Evolutionary conservation across 176 grass and related monocot species (phyloP), one percentile per base, ranked within the genome.

Genomic region (Guadua angustifolia): DNA sequence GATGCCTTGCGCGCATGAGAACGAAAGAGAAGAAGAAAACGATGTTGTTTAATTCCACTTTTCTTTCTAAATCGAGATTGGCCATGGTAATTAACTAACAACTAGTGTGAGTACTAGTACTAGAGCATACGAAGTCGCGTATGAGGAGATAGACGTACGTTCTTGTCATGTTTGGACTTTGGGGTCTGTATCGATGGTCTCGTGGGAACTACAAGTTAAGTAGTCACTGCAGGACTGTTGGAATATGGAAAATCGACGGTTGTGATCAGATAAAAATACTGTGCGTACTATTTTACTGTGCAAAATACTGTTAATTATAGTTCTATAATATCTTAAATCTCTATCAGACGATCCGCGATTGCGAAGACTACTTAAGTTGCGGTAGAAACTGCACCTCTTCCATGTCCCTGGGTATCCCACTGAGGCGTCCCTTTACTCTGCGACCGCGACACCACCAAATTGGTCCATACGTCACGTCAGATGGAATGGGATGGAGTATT

Each of bases 401-500:
- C n/a, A n/a, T n/a, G n/a, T n/a, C n/a, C n/a, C n/a, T n/a, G n/a
- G n/a, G n/a, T n/a, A n/a, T n/a, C n/a, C n/a, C n/a, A 58, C 55
- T 57, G 7, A 58, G 21, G 55, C 38, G 5, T n/a, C 55, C 14
- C 17, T 47, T 70, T 3, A 5, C 66, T 81, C 52, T 43, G 3
- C 56, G 69, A 52, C 57, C 4, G 57, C 57, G 57, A 83, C 43
- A 60, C 12, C 4, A 11, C 42, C 55, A 10, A 49, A 62, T 71
- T 71, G 45, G 4, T 82, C 80, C 42, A 62, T 17, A 45, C 80
- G 68, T 35, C 55, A 14, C 55, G 17, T 82, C 55, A 19, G 39
- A 72, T 43, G 29, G 40, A 10, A 14, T 46, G 24, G 77, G 49
- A 38, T 32, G 58, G 70, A 74, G 47, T 60, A 25, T 22, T 32